Evolutionary conservation across 2,329 filamentous ascomycete genomes (phyloP).

Genomic region (Aspergillus pseudoterreus): DNA sequence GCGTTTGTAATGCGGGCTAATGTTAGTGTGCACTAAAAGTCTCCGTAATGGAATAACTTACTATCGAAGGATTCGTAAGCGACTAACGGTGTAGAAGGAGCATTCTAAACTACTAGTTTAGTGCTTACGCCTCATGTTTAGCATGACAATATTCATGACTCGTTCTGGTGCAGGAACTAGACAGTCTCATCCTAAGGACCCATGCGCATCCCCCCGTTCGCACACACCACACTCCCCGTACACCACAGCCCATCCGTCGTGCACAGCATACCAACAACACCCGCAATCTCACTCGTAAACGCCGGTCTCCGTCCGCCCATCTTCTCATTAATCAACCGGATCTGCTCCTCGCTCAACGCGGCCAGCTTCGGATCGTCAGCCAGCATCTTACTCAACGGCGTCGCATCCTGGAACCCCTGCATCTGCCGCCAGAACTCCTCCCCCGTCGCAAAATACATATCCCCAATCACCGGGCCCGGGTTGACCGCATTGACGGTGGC

Average conservation of each 20-base stretch:
- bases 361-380: slow-evolving; percentile 58
- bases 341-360: slow-evolving; percentile 57
- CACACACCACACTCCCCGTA: slow-evolving; percentile 74
- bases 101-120: too few species aligned
- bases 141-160: too few species aligned
- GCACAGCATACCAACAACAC: slow-evolving; percentile 73
- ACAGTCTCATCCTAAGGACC: slow-evolving; percentile 5
- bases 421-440: slow-evolving; percentile 57
- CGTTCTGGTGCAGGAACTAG: too few species aligned
- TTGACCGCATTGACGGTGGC: slow-evolving; percentile 65
- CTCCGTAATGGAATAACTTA: too few species aligned
- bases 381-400: slow-evolving; percentile 61
- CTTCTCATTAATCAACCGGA: slow-evolving; percentile 58
- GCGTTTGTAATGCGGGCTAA: too few species aligned
- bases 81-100: too few species aligned
- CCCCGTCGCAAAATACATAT: slow-evolving; percentile 60
- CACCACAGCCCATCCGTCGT: slow-evolving; percentile 69
- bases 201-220: slow-evolving; percentile 73
- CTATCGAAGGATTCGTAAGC: too few species aligned
- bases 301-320: slow-evolving; percentile 57
- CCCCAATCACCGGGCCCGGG: slow-evolving; percentile 63
- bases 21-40: too few species aligned
- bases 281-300: slow-evolving; percentile 69
- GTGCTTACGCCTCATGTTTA: too few species aligned
- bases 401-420: slow-evolving; percentile 58